Percentiles rank a stretch among this genome's conserved stretches.
These are phyloP conservation scores for Penicillium sp. DNA, from an alignment of 2,329 filamentous ascomycete species.

Conservation along the genomic window DNA sequence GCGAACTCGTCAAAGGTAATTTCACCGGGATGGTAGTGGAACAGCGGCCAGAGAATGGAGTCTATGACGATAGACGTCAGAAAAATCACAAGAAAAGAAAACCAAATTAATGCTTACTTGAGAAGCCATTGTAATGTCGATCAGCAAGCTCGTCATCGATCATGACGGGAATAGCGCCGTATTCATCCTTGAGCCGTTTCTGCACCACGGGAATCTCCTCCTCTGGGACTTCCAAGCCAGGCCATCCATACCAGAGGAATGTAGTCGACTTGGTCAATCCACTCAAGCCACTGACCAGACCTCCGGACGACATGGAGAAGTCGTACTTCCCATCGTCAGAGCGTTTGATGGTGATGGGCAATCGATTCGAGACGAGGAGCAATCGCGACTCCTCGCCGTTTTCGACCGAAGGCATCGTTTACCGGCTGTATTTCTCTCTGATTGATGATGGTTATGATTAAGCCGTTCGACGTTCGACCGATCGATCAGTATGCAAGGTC, in stretches of 20 bases:
- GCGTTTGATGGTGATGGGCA: slow-evolving; percentile 95
- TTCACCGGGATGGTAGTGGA: slow-evolving; percentile 95
- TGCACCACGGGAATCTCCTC: slow-evolving; percentile 71
- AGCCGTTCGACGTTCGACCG: too few relatives aligned
- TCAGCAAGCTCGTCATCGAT: slow-evolving; percentile 91
- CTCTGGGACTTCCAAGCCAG: slow-evolving; percentile 85
- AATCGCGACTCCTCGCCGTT: slow-evolving; percentile 48
- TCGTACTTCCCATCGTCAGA: slow-evolving; percentile 86
- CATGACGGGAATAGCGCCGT: slow-evolving; percentile 87
- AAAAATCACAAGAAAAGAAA: neutral
- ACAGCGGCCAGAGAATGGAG: slow-evolving; percentile 91
- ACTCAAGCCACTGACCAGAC: slow-evolving; percentile 87
- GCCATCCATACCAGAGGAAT: slow-evolving; percentile 99
- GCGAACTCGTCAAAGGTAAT: slow-evolving; percentile 92
- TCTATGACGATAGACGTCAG: slow-evolving; percentile 50
- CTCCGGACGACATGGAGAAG: slow-evolving; percentile 95
- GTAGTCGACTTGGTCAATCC: slow-evolving; percentile 87
- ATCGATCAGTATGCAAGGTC: neutral
- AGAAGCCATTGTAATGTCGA: slow-evolving; percentile 96
- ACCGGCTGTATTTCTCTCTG: too few relatives aligned
- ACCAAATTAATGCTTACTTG: slow-evolving; percentile 58
- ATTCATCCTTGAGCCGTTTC: slow-evolving; percentile 76
- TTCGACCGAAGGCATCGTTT: slow-evolving; percentile 34
- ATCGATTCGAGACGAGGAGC: slow-evolving; percentile 86
- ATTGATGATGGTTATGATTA: neutral